Percentiles rank a stretch among this genome's conserved stretches.
Evolutionary conservation across 108 stramenopile genomes (phyloP).

Genomic region (Nannochloropsis gaditana): DNA sequence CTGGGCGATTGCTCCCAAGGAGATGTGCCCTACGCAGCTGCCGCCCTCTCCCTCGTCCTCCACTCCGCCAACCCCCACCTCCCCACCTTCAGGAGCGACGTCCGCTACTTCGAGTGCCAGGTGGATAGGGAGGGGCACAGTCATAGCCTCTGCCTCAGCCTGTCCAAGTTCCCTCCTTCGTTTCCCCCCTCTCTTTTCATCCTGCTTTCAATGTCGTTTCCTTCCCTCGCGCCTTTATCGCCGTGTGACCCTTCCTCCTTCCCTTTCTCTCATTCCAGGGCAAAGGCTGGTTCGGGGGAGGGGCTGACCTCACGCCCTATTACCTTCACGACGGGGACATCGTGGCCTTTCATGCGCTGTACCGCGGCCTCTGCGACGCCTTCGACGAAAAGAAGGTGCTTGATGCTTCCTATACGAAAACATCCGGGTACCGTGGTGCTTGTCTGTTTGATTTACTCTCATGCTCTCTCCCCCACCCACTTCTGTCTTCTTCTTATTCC

Average conservation of each 20-base stretch:
- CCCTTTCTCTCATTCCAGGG: not conserved
- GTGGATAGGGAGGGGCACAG: conserved; percentile 27
- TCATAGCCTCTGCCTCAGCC: too few relatives aligned
- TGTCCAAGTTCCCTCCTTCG: not conserved
- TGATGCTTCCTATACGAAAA: not conserved
- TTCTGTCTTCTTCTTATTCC: not conserved
- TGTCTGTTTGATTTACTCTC: too few relatives aligned
- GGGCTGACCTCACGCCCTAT: conserved; percentile 83
- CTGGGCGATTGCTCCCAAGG: conserved; percentile 46
- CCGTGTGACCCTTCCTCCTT: too few relatives aligned
- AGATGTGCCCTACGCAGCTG: conserved; percentile 75
- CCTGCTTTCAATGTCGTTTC: too few relatives aligned
- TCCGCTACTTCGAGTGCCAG: conserved; percentile 63
- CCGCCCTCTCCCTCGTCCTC: conserved; percentile 78
- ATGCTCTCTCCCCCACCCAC: not conserved
- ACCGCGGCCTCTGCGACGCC: conserved; percentile 60
- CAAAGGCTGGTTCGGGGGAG: conserved; percentile 68
- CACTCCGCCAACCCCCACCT: conserved; percentile 58
- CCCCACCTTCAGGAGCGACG: conserved; percentile 79
- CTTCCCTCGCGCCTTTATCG: too few relatives aligned
- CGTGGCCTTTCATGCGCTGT: conserved; percentile 62
- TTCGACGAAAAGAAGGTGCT: conserved; percentile 28
- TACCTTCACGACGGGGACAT: conserved; percentile 78
- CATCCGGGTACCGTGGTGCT: too few relatives aligned
- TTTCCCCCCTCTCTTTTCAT: too few relatives aligned